Percentiles rank a stretch among this genome's conserved stretches.
phyloP scores from a whole-genome alignment of 176 grass and related monocot genomes.

The Saccharum officinarum region DNA sequence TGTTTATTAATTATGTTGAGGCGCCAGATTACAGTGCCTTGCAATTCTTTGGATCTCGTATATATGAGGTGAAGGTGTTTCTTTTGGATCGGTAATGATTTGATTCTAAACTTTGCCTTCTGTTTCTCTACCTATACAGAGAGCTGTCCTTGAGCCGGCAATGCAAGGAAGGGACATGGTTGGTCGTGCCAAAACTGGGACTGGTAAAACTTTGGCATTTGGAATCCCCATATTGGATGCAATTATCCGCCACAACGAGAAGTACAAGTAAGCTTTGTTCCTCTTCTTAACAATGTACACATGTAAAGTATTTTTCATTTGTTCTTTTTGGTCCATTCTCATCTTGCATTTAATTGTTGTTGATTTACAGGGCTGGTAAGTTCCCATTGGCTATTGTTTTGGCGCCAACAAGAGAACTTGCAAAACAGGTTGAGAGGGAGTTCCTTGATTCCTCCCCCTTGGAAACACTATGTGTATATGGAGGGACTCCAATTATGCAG shows the following conservation, averaged over 20 bases:
- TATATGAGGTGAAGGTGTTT: background rate
- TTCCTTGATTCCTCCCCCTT: constrained; percentile 72
- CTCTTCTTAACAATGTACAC: background rate
- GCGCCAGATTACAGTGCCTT: background rate
- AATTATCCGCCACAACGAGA: constrained; percentile 73
- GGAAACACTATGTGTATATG: constrained; percentile 87
- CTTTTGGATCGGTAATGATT: background rate
- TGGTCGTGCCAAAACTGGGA: constrained; percentile 94
- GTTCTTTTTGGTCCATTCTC: background rate
- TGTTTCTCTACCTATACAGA: constrained; percentile 49
- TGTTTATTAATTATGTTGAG: background rate
- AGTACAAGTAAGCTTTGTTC: constrained; percentile 52
- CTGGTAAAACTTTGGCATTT: constrained; percentile 97
- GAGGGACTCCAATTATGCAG: constrained; percentile 78
- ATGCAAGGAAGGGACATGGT: constrained; percentile 98
- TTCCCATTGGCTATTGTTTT: constrained; percentile 78
- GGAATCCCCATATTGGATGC: constrained; percentile 94
- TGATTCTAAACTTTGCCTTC: background rate
- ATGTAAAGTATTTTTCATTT: background rate
- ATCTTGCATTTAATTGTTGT: background rate
- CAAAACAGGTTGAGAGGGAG: constrained; percentile 95
- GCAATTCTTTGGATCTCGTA: background rate
- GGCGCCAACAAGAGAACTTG: constrained; percentile 97
- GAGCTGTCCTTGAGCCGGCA: constrained; percentile 93
- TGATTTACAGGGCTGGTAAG: constrained; percentile 58